Percentiles rank a stretch among this genome's conserved stretches.
phyloP scores from a whole-genome alignment of 2,329 filamentous ascomycete species.

The Talaromyces sp. region DNA sequence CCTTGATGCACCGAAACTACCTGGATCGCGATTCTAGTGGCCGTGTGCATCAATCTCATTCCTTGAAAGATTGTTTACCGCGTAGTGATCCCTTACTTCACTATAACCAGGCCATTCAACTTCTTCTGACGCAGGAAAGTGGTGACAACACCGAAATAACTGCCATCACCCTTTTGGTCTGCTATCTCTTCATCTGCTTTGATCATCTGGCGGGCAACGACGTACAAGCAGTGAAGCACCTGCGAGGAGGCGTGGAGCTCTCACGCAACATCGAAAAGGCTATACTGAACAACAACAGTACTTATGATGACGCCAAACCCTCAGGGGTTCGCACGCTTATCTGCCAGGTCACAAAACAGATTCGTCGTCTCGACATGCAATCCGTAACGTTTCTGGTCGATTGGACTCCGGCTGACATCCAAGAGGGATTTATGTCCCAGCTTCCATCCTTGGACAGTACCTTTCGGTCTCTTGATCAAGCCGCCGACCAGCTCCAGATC shows the following conservation, averaged over 20 bases:
- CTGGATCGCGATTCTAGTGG: constrained; percentile 15
- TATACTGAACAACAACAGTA: constrained; percentile 10
- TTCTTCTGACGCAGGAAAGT: constrained; percentile 22
- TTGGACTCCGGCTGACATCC: constrained; percentile 26
- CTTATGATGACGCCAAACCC: background rate
- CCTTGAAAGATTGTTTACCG: background rate
- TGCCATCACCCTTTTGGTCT: constrained; percentile 33
- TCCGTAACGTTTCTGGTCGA: constrained; percentile 27
- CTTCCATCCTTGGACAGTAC: constrained; percentile 6
- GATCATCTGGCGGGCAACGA: constrained; percentile 33
- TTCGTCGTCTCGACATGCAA: constrained; percentile 34
- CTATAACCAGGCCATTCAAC: constrained; percentile 4
- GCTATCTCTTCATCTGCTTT: constrained; percentile 39
- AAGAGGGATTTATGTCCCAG: constrained; percentile 16
- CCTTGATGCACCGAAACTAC: constrained; percentile 21
- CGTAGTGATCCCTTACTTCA: constrained; percentile 9
- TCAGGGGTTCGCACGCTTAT: constrained; percentile 17
- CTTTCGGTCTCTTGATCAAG: constrained; percentile 29
- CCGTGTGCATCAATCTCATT: too few relatives aligned
- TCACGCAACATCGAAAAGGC: constrained; percentile 6
- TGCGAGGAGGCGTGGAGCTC: constrained; percentile 32
- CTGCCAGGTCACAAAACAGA: constrained; percentile 28
- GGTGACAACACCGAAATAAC: constrained; percentile 20
- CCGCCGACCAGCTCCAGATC: constrained; percentile 28
- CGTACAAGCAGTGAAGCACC: constrained; percentile 31